These are phyloP conservation scores for Antarctomyces pellizariae DNA, from an alignment of 495 filamentous ascomycete genomes.

Conservation along the genomic window DNA sequence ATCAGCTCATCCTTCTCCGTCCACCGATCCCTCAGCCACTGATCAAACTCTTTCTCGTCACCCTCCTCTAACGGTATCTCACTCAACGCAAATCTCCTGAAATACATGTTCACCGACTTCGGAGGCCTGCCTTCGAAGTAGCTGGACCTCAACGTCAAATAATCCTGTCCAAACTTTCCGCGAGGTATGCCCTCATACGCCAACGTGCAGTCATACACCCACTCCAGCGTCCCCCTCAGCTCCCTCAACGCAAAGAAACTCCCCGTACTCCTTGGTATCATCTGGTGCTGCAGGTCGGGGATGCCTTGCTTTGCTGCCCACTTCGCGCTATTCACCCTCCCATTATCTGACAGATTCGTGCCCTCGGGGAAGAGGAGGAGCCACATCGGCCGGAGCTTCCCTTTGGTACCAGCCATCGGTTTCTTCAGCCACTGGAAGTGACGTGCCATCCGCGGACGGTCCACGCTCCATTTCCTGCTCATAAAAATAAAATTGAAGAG, in stretches of 20 bases:
- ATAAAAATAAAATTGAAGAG: constrained; percentile 73
- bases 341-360: constrained; percentile 50
- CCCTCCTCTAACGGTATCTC: constrained; percentile 35
- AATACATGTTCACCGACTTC: constrained; percentile 70
- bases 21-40: constrained; percentile 58
- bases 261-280: constrained; percentile 57
- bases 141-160: constrained; percentile 46
- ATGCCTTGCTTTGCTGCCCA: constrained; percentile 50
- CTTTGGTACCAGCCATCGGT: constrained; percentile 24
- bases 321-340: constrained; percentile 31
- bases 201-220: constrained; percentile 68
- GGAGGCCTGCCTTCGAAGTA: constrained; percentile 60
- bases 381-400: constrained; percentile 65
- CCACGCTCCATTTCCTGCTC: constrained; percentile 58
- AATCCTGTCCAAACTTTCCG: constrained; percentile 48
- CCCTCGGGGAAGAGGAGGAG: constrained; percentile 67
- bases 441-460: constrained; percentile 43
- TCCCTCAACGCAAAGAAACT: constrained; percentile 53
- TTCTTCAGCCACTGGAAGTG: constrained; percentile 44
- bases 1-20: constrained; percentile 57
- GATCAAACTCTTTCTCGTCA: constrained; percentile 34
- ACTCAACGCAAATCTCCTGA: constrained; percentile 42
- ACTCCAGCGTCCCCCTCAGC: constrained; percentile 45
- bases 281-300: constrained; percentile 37
- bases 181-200: constrained; percentile 60